These are phyloP conservation scores for Candida nitratophila DNA, from an alignment of 805 yeast species.

Conservation along the genomic window DNA sequence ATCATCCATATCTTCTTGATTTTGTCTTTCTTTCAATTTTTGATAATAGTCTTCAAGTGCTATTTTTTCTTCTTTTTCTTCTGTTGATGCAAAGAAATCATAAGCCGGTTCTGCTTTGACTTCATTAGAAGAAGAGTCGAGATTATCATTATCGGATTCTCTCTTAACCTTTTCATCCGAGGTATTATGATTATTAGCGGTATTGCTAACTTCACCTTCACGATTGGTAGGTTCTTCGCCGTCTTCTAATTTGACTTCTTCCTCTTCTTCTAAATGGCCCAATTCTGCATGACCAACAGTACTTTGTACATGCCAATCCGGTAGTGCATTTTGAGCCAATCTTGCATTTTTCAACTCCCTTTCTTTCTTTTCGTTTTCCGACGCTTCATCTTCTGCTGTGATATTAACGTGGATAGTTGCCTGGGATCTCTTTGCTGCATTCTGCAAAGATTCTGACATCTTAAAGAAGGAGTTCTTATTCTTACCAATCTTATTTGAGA, in stretches of 20 bases:
- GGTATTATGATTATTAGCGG: too few relatives aligned
- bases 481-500: constrained; percentile 34
- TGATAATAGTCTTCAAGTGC: constrained; percentile 73
- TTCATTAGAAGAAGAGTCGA: too few relatives aligned
- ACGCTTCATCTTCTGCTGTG: constrained; percentile 65
- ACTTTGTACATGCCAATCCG: constrained; percentile 91
- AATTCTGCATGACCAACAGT: constrained; percentile 71
- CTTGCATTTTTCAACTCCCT: constrained; percentile 62
- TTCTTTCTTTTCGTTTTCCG: constrained; percentile 54
- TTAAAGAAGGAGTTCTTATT: constrained; percentile 7
- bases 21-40: constrained; percentile 63
- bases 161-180: not conserved
- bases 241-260: constrained; percentile 14
- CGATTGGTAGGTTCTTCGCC: constrained; percentile 9
- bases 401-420: constrained; percentile 88
- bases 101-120: too few relatives aligned
- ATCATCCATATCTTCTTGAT: constrained; percentile 52
- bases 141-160: too few relatives aligned
- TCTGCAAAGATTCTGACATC: constrained; percentile 23
- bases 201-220: not conserved
- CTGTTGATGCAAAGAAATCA: constrained; percentile 3
- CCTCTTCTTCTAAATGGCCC: constrained; percentile 38
- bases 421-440: constrained; percentile 44
- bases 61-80: constrained; percentile 52
- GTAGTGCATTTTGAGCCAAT: constrained; percentile 87